Conservation (phyloP, 192 early-diverging fungal genomes). For the Geranomyces variabilis region DNA sequence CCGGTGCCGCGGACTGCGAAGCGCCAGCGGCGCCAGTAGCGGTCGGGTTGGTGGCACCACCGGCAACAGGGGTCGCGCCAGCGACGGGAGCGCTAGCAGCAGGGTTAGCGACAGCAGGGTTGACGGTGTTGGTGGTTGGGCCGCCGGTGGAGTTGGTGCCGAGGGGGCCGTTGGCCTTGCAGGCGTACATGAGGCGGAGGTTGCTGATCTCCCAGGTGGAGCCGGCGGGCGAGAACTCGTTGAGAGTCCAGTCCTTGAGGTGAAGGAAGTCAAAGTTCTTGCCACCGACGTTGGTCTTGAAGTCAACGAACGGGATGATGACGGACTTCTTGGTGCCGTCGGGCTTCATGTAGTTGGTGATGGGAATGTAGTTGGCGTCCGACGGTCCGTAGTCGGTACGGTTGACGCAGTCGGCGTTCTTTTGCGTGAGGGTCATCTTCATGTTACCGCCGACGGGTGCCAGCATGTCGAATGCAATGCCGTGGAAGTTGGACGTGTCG, state of each 20-base stretch:
- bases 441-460: constrained; percentile 38
- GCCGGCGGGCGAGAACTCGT: constrained; percentile 18
- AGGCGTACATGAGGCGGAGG: constrained; percentile 26
- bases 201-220: constrained; percentile 19
- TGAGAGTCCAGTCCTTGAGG: constrained; percentile 40
- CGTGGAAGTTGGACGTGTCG: constrained; percentile 32
- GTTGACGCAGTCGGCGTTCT: constrained; percentile 25
- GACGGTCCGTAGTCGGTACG: constrained; percentile 17
- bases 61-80: not conserved
- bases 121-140: not conserved
- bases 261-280: constrained; percentile 34
- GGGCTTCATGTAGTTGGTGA: constrained; percentile 30
- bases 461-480: constrained; percentile 39
- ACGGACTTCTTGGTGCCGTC: constrained; percentile 31
- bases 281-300: not conserved
- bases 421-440: constrained; percentile 37
- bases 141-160: not conserved
- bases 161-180: constrained; percentile 10
- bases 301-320: constrained; percentile 31
- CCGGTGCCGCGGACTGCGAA: not conserved
- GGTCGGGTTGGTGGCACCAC: not conserved
- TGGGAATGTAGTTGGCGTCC: constrained; percentile 35
- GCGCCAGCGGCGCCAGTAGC: not conserved
- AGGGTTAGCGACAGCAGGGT: not conserved
- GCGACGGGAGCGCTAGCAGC: not conserved